Percentiles rank a stretch among this genome's conserved stretches.
Evolutionary conservation across 2,329 filamentous ascomycete genomes (phyloP).

Genomic region (Trichoderma hamatum): DNA sequence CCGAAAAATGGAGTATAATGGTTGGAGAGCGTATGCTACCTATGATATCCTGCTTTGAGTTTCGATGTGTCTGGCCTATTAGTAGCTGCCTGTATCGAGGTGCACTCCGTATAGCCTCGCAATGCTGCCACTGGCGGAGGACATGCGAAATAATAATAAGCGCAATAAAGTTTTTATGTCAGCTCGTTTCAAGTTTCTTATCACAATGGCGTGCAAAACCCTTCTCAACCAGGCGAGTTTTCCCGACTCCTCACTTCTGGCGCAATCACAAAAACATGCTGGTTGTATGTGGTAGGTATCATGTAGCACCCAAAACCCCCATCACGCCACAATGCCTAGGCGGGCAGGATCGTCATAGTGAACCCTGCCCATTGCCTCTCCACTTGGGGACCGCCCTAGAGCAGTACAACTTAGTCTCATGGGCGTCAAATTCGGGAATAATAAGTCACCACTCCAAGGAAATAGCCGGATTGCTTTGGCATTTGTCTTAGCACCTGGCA

Average conservation of each 20-base stretch:
- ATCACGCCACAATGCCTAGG: slow-evolving; percentile 13
- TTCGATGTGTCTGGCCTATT: neutral
- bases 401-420: neutral
- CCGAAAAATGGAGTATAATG: neutral
- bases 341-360: neutral
- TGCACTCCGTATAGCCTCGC: neutral
- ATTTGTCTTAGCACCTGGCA: neutral
- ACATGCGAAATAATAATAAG: slow-evolving; percentile 2
- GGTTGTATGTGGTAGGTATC: neutral
- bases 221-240: neutral
- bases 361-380: slow-evolving; percentile 7
- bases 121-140: neutral
- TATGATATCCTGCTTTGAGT: slow-evolving; percentile 24
- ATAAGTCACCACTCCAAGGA: neutral
- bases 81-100: neutral
- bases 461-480: neutral
- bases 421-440: neutral
- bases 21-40: neutral
- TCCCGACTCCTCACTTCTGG: neutral
- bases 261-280: neutral
- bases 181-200: neutral
- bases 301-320: neutral
- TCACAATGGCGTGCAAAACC: neutral
- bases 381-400: neutral
- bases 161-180: slow-evolving; percentile 1